phyloP scores from a whole-genome alignment of 352 stramenopile genomes.

The Phytopythium litorale region DNA sequence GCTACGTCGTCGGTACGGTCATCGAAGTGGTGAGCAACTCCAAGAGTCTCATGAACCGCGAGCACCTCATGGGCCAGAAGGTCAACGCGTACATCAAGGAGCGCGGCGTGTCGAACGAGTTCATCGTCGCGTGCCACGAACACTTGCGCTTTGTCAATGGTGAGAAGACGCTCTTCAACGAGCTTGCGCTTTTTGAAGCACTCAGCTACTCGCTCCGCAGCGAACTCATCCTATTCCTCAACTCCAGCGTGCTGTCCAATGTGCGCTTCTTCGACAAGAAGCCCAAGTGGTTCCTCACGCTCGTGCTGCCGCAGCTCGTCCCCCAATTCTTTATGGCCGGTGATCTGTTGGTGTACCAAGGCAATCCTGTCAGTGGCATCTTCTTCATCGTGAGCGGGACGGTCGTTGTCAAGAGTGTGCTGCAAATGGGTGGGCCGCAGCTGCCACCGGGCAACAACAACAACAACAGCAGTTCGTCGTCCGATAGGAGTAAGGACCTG shows the following conservation, averaged over 20 bases:
- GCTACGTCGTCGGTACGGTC: constrained; percentile 77
- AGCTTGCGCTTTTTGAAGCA: constrained; percentile 56
- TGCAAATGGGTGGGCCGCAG: constrained; percentile 5
- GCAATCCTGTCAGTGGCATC: constrained; percentile 66
- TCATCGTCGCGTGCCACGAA: constrained; percentile 64
- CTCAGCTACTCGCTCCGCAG: constrained; percentile 62
- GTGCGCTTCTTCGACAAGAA: constrained; percentile 85
- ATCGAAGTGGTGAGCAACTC: constrained; percentile 81
- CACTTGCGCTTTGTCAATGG: constrained; percentile 66
- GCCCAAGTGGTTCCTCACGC: constrained; percentile 77
- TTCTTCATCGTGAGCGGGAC: constrained; percentile 70
- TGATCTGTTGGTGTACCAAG: constrained; percentile 69
- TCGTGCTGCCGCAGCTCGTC: constrained; percentile 57
- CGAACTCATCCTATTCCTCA: constrained; percentile 66
- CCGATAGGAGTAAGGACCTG: constrained; percentile 5
- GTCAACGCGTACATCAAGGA: constrained; percentile 82
- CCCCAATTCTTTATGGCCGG: constrained; percentile 67
- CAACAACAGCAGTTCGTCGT: constrained; percentile 11
- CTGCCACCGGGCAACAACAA: not conserved
- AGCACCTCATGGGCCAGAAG: constrained; percentile 64
- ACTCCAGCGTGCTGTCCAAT: constrained; percentile 49
- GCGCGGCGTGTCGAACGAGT: constrained; percentile 63
- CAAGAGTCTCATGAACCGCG: constrained; percentile 69
- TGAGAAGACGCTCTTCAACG: constrained; percentile 69
- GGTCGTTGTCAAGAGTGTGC: constrained; percentile 45